phyloP scores from a whole-genome alignment of 345 rosid genomes.

The Abelmoschus esculentus region DNA sequence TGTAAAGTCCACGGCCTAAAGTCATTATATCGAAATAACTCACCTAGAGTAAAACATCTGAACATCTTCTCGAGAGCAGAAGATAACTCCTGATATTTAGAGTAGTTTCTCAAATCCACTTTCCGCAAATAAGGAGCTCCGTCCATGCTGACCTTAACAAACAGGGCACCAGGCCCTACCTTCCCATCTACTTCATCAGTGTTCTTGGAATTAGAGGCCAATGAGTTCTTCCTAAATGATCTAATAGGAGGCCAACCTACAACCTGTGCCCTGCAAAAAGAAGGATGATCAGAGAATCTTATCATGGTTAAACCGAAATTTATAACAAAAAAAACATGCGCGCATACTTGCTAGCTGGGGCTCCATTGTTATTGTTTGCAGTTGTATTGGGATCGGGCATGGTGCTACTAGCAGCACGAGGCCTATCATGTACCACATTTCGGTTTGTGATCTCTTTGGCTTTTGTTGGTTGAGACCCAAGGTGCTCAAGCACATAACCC shows the following conservation, averaged over 20 bases:
- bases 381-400: slow-evolving; percentile 21
- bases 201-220: slow-evolving; percentile 52
- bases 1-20: not conserved
- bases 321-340: not conserved
- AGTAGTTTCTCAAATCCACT: slow-evolving; percentile 52
- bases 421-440: slow-evolving; percentile 31
- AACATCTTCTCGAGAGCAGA: slow-evolving; percentile 81
- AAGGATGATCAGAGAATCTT: slow-evolving; percentile 3
- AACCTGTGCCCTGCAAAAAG: slow-evolving; percentile 52
- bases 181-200: slow-evolving; percentile 59
- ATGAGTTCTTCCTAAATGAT: slow-evolving; percentile 54
- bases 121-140: slow-evolving; percentile 74
- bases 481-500: slow-evolving; percentile 41
- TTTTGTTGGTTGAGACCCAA: slow-evolving; percentile 34
- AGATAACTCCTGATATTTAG: slow-evolving; percentile 50
- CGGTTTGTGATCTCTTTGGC: slow-evolving; percentile 28
- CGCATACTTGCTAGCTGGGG: slow-evolving; percentile 48
- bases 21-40: slow-evolving; percentile 9
- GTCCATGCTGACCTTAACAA: slow-evolving; percentile 72
- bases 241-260: slow-evolving; percentile 82
- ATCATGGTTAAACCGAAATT: not conserved
- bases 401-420: slow-evolving; percentile 24
- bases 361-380: slow-evolving; percentile 26
- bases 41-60: slow-evolving; percentile 56
- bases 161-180: slow-evolving; percentile 47